These are phyloP conservation scores for Quambalaria eucalypti DNA, from an alignment of 1,284 basidiomycete species.

Conservation along the genomic window DNA sequence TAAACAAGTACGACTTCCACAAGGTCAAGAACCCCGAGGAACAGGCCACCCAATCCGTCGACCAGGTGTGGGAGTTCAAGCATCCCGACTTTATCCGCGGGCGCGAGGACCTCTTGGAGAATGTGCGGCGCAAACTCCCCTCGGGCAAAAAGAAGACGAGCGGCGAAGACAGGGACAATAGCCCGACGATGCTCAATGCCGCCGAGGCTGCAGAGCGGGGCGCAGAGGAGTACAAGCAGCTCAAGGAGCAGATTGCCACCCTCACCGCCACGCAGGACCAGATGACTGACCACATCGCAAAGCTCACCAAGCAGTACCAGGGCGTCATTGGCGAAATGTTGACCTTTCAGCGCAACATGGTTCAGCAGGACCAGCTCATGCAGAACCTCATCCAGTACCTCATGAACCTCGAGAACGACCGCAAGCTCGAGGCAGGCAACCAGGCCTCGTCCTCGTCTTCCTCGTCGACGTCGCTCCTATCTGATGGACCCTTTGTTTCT, in stretches of 20 bases:
- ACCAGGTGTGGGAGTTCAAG: conserved; percentile 76
- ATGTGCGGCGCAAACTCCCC: conserved; percentile 81
- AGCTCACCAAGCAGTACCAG: conserved; percentile 66
- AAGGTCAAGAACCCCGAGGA: conserved; percentile 71
- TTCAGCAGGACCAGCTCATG: conserved; percentile 74
- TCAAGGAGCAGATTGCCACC: conserved; percentile 28
- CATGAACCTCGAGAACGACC: conserved; percentile 51
- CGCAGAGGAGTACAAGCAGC: conserved; percentile 25
- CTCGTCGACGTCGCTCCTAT: not conserved
- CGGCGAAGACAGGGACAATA: conserved; percentile 16
- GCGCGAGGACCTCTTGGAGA: conserved; percentile 76
- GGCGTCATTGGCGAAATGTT: conserved; percentile 72
- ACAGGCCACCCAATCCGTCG: conserved; percentile 58
- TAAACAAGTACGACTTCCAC: conserved; percentile 98
- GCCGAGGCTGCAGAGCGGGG: conserved; percentile 16
- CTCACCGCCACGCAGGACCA: conserved; percentile 34
- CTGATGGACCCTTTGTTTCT: not conserved
- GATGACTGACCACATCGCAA: conserved; percentile 50
- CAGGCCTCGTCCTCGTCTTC: not conserved
- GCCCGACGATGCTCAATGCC: conserved; percentile 13
- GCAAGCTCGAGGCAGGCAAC: conserved; percentile 8
- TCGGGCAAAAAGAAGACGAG: conserved; percentile 48
- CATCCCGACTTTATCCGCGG: conserved; percentile 69
- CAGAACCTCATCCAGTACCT: conserved; percentile 73
- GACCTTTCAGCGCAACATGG: conserved; percentile 71